phyloP scores from a whole-genome alignment of 2,329 filamentous ascomycete genomes.

The Cercospora zeae-maydis region DNA sequence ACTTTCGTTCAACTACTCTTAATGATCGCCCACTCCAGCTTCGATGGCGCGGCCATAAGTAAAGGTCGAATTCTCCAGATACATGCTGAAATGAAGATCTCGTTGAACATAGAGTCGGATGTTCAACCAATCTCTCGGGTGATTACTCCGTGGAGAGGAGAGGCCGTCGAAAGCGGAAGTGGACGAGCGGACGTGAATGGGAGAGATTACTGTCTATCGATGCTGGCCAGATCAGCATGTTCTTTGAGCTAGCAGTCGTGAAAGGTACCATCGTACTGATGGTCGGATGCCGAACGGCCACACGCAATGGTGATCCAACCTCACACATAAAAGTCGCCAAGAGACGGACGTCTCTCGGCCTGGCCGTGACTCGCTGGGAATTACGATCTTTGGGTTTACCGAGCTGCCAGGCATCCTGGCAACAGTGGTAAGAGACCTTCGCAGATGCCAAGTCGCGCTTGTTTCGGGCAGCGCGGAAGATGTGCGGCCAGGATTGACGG shows the following conservation, averaged over 20 bases:
- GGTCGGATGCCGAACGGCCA: neutral
- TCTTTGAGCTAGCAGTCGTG: neutral
- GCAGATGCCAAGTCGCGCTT: neutral
- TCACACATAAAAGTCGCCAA: neutral
- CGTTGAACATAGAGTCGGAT: neutral
- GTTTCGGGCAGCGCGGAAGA: neutral
- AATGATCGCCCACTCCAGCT: neutral
- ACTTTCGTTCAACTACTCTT: neutral
- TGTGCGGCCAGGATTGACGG: neutral
- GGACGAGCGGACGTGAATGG: neutral
- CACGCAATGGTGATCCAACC: neutral
- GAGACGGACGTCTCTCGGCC: neutral
- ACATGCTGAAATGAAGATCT: neutral
- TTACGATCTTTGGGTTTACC: neutral
- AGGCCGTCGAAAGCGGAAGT: neutral
- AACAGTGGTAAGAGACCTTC: neutral
- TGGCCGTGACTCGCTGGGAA: neutral
- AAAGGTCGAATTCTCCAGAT: constrained; percentile 1
- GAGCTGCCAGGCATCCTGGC: neutral
- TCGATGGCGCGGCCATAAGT: neutral
- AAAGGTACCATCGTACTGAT: too few relatives aligned
- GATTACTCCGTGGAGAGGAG: neutral
- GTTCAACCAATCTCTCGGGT: neutral
- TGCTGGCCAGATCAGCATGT: neutral
- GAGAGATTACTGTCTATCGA: neutral